Percentiles rank a stretch among this genome's conserved stretches.
These are phyloP conservation scores for Xylariaceae sp. DNA, from an alignment of 2,329 filamentous ascomycete species.

Conservation along the genomic window DNA sequence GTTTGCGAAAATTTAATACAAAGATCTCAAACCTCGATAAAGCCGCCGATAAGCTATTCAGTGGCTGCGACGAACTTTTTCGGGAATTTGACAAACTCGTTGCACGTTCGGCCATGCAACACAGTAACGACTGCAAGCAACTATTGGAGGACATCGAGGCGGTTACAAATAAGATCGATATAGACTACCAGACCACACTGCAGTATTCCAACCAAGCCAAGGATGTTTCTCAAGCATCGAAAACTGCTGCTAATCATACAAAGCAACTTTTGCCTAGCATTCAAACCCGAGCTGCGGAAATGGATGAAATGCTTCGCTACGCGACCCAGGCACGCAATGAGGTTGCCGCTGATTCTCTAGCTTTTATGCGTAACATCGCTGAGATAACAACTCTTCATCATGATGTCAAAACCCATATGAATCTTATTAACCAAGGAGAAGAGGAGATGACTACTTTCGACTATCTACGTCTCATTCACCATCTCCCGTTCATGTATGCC, in stretches of 20 bases:
- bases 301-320: constrained; percentile 65
- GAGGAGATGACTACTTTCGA: constrained; percentile 83
- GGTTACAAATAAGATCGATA: constrained; percentile 83
- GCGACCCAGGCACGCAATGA: constrained; percentile 71
- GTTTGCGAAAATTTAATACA: constrained; percentile 63
- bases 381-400: constrained; percentile 78
- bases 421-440: constrained; percentile 71
- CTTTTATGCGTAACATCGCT: constrained; percentile 83
- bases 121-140: constrained; percentile 67
- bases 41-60: constrained; percentile 63
- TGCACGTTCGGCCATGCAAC: constrained; percentile 60
- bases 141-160: constrained; percentile 85
- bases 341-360: constrained; percentile 68
- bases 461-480: constrained; percentile 77
- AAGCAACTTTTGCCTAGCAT: constrained; percentile 66
- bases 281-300: constrained; percentile 61
- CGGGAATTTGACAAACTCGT: constrained; percentile 66
- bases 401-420: constrained; percentile 74
- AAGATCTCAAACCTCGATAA: constrained; percentile 67
- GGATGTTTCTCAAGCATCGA: constrained; percentile 66
- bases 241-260: constrained; percentile 67
- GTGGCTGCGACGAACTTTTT: constrained; percentile 65
- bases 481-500: constrained; percentile 88
- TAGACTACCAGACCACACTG: constrained; percentile 80
- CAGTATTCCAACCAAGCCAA: constrained; percentile 68